Percentiles rank a stretch among this genome's conserved stretches.
Evolutionary conservation across 2,329 filamentous ascomycete genomes (phyloP).

Genomic region (Claviceps paspali): DNA sequence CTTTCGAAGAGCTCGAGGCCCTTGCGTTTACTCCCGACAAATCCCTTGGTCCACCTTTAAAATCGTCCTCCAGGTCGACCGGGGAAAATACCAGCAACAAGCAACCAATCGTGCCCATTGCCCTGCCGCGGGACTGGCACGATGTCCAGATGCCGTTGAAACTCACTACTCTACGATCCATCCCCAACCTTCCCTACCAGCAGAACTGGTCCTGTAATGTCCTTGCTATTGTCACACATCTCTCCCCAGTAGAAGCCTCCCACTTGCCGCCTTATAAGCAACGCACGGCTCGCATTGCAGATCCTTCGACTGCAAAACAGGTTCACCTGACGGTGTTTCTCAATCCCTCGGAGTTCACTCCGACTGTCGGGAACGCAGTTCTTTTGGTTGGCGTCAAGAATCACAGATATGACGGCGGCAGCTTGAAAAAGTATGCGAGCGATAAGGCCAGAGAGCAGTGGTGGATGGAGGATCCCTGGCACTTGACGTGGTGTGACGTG

Average conservation of each 20-base stretch:
- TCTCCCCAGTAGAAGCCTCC: constrained; percentile 33
- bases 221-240: constrained; percentile 31
- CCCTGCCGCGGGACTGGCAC: constrained; percentile 26
- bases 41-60: background rate
- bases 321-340: constrained; percentile 40
- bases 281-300: constrained; percentile 33
- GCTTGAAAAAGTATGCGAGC: constrained; percentile 29
- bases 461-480: constrained; percentile 35
- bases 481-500: constrained; percentile 35
- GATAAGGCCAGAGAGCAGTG: constrained; percentile 24
- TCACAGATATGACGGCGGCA: constrained; percentile 35
- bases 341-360: constrained; percentile 32
- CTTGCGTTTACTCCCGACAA: constrained; percentile 14
- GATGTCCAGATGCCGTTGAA: constrained; percentile 30
- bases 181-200: constrained; percentile 37
- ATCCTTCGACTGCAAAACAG: constrained; percentile 35
- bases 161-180: constrained; percentile 32
- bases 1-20: constrained; percentile 23
- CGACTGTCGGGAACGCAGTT: constrained; percentile 31
- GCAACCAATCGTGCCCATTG: constrained; percentile 14
- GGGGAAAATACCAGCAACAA: background rate
- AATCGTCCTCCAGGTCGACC: constrained; percentile 1
- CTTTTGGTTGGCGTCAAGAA: constrained; percentile 42
- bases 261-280: constrained; percentile 34
- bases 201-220: constrained; percentile 44